Evolutionary conservation across 345 rosid genomes (phyloP).

Genomic region (Salix viminalis): DNA sequence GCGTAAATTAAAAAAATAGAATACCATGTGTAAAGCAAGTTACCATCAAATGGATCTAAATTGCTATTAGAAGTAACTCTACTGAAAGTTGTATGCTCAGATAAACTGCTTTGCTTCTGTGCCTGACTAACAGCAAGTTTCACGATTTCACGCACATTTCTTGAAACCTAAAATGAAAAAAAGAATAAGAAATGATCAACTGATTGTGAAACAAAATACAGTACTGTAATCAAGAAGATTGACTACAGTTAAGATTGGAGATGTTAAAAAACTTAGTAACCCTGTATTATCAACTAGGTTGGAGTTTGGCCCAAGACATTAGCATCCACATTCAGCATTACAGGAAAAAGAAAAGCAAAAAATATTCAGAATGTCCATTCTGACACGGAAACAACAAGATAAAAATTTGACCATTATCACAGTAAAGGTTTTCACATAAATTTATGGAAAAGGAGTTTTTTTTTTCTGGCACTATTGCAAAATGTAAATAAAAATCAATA

Average conservation of each 20-base stretch:
- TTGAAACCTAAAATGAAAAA: constrained; percentile 52
- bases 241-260: background rate
- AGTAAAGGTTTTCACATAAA: background rate
- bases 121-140: constrained; percentile 82
- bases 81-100: constrained; percentile 67
- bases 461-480: background rate
- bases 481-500: background rate
- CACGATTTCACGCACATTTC: constrained; percentile 75
- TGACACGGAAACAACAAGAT: background rate
- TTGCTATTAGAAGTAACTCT: constrained; percentile 62
- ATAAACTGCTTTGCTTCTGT: constrained; percentile 55
- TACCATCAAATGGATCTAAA: constrained; percentile 87
- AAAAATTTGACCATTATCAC: background rate
- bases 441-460: background rate
- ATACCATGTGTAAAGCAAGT: constrained; percentile 4
- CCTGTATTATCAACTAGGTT: background rate
- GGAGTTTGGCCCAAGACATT: background rate
- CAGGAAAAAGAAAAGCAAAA: background rate
- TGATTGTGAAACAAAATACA: background rate
- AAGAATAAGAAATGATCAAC: constrained; percentile 5
- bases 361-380: background rate
- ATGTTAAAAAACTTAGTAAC: background rate
- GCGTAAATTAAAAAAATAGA: constrained; percentile 5
- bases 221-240: background rate
- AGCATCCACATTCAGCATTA: background rate